Evolutionary conservation across 768 basidiomycete species (phyloP).

Genomic region (Scleroderma citrinum): DNA sequence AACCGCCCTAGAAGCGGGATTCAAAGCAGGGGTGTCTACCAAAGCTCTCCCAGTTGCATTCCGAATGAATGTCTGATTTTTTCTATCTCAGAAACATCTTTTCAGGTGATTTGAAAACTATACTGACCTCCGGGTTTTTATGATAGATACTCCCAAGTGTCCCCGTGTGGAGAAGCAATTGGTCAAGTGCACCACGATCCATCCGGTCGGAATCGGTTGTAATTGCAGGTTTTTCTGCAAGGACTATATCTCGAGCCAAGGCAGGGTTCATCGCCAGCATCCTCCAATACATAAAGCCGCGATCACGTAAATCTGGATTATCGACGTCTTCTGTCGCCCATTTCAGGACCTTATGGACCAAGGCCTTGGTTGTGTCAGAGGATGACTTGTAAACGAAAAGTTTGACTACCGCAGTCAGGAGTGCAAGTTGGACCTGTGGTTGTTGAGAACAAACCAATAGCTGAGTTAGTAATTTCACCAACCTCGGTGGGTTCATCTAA

Average conservation of each 20-base stretch:
- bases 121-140: conserved; percentile 85
- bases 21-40: conserved; percentile 84
- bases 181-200: conserved; percentile 95
- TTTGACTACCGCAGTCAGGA: conserved; percentile 93
- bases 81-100: conserved; percentile 10
- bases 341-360: conserved; percentile 93
- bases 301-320: conserved; percentile 94
- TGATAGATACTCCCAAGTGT: conserved; percentile 95
- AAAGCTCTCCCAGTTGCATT: conserved; percentile 80
- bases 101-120: background rate
- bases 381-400: conserved; percentile 87
- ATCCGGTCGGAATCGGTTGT: conserved; percentile 98
- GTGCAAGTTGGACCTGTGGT: conserved; percentile 84
- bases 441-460: background rate
- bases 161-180: conserved; percentile 88
- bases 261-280: conserved; percentile 89
- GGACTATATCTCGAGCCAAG: conserved; percentile 83
- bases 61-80: conserved; percentile 81
- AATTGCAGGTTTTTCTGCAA: conserved; percentile 91
- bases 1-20: conserved; percentile 69
- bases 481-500: conserved; percentile 94
- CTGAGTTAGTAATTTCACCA: conserved; percentile 13
- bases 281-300: conserved; percentile 99
- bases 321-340: conserved; percentile 97
- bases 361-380: conserved; percentile 77